These are phyloP conservation scores for Ganoderma sinense DNA, from an alignment of 1,284 basidiomycete genomes.

Conservation along the genomic window DNA sequence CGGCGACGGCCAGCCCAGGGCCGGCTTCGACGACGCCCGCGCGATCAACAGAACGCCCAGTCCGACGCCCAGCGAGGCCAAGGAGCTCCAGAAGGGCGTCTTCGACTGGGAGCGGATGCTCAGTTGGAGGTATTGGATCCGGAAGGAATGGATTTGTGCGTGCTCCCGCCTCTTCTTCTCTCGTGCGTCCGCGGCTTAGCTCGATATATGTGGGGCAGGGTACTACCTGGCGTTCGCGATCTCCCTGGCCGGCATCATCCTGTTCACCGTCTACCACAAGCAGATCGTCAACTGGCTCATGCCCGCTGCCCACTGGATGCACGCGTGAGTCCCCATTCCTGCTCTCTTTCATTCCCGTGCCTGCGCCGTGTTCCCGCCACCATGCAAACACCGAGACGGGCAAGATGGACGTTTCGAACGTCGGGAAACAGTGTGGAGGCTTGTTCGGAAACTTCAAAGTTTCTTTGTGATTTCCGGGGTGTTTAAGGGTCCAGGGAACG, in stretches of 20 bases:
- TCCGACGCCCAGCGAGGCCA: slow-evolving; percentile 48
- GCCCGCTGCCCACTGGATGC: slow-evolving; percentile 62
- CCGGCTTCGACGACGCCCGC: slow-evolving; percentile 33
- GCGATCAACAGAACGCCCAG: slow-evolving; percentile 47
- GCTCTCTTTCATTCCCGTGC: not conserved
- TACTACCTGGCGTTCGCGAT: slow-evolving; percentile 37
- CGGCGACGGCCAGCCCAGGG: slow-evolving; percentile 9
- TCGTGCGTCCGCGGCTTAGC: not conserved
- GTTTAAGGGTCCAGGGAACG: too few species aligned
- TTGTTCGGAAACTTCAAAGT: too few species aligned
- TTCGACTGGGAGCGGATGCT: slow-evolving; percentile 53
- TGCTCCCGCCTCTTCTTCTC: slow-evolving; percentile 19
- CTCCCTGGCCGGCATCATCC: slow-evolving; percentile 48
- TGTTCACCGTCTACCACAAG: slow-evolving; percentile 62
- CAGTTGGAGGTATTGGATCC: slow-evolving; percentile 56
- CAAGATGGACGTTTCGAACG: too few species aligned
- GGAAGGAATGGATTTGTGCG: slow-evolving; percentile 59
- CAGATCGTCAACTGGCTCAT: slow-evolving; percentile 67
- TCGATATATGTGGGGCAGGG: slow-evolving; percentile 13
- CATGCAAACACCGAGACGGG: not conserved
- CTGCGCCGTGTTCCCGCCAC: not conserved
- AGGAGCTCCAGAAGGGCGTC: slow-evolving; percentile 45
- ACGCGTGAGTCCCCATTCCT: slow-evolving; percentile 41
- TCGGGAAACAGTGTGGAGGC: too few species aligned
- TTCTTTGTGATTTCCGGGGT: too few species aligned